A percentile compares a stretch with the other conserved stretches of the same genome.
Evolutionary conservation across 1,139 yeast genomes (phyloP).

Genomic region (Yamadazyma friedrichii): DNA sequence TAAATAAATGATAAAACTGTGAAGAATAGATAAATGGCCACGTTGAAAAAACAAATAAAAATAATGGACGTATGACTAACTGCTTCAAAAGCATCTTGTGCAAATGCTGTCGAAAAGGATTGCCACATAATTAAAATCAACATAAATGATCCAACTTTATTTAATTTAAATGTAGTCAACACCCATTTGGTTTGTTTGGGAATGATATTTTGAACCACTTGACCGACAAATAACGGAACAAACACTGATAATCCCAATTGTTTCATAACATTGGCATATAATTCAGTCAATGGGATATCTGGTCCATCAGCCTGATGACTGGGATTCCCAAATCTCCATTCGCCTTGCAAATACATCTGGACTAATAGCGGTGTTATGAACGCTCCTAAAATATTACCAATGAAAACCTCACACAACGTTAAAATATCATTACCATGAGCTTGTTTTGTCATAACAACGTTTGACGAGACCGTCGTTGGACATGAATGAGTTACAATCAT

Average conservation of each 20-base stretch:
- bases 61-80: conserved; percentile 70
- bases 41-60: conserved; percentile 75
- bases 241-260: conserved; percentile 83
- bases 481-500: conserved; percentile 79
- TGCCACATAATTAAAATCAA: conserved; percentile 77
- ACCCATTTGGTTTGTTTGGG: conserved; percentile 66
- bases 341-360: conserved; percentile 62
- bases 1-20: conserved; percentile 57
- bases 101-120: conserved; percentile 86
- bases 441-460: conserved; percentile 85
- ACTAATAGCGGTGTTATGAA: conserved; percentile 82
- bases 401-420: conserved; percentile 79
- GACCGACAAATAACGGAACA: conserved; percentile 87
- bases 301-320: conserved; percentile 44
- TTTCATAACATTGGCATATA: conserved; percentile 77
- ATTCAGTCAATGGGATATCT: conserved; percentile 48
- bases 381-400: conserved; percentile 83
- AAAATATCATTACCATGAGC: conserved; percentile 80
- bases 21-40: conserved; percentile 75
- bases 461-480: conserved; percentile 89
- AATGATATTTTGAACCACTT: conserved; percentile 66
- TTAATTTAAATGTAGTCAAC: conserved; percentile 55
- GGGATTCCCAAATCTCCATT: conserved; percentile 84
- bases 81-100: conserved; percentile 71
- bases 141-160: conserved; percentile 77